Evolutionary conservation across 2,329 filamentous ascomycete species (phyloP).

Genomic region (Delphinella strobiligena): DNA sequence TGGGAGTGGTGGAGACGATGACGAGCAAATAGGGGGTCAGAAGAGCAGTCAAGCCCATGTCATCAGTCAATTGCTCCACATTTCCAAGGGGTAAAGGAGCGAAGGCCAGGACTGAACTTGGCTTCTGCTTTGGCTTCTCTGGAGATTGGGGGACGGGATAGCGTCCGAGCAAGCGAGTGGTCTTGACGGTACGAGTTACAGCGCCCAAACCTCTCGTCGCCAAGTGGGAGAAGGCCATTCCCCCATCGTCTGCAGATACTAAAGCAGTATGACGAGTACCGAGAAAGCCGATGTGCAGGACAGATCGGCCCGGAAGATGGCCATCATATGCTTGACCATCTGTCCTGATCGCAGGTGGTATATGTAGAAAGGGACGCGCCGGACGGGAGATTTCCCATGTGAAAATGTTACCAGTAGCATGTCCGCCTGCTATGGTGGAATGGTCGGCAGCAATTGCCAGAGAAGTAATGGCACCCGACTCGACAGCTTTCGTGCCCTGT

Average conservation of each 20-base stretch:
- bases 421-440: slow-evolving; percentile 78
- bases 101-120: slow-evolving; percentile 90
- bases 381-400: slow-evolving; percentile 85
- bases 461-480: slow-evolving; percentile 77
- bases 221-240: slow-evolving; percentile 97
- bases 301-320: slow-evolving; percentile 63
- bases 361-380: slow-evolving; percentile 79
- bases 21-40: slow-evolving; percentile 91
- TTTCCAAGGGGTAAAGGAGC: slow-evolving; percentile 87
- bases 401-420: slow-evolving; percentile 83
- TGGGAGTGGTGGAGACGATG: slow-evolving; percentile 90
- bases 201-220: slow-evolving; percentile 83
- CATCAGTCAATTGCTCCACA: slow-evolving; percentile 75
- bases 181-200: slow-evolving; percentile 75
- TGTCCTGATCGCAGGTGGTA: slow-evolving; percentile 60
- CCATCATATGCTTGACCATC: slow-evolving; percentile 77
- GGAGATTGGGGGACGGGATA: slow-evolving; percentile 64
- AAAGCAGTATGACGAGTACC: slow-evolving; percentile 88
- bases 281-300: slow-evolving; percentile 88
- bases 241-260: slow-evolving; percentile 84
- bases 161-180: slow-evolving; percentile 76
- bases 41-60: slow-evolving; percentile 84
- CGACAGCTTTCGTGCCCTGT: slow-evolving; percentile 83
- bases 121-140: slow-evolving; percentile 60
- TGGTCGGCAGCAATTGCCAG: slow-evolving; percentile 90